Base-by-base conservation (phyloP, 306 rosid species). In the Trifolium fragiferum region DNA sequence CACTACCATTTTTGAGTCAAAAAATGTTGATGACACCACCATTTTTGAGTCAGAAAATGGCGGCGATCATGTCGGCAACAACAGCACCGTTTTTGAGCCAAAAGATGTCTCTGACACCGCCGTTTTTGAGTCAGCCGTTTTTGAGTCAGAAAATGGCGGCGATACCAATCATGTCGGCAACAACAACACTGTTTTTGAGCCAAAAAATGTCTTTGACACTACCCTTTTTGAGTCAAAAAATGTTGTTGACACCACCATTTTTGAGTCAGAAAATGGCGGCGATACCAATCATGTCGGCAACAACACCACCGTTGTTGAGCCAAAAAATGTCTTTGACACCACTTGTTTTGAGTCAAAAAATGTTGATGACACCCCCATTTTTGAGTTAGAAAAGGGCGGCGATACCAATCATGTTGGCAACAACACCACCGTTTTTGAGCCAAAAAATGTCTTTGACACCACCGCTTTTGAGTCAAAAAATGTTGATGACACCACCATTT, bases 171-270 rank as follows among this genome's bases (percentile, higher is more conserved):
- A n/a, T n/a, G n/a, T n/a, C n/a, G n/a, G n/a, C n/a, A n/a, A n/a
- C n/a, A n/a, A n/a, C n/a, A n/a, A n/a, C n/a, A 0, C 35, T 2
- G 6, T 15, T 47, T 47, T 47, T 47, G 19, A 47, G 14, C 13
- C 19, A 5, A 16, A 47, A 47, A 47, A 14, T 47, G 54, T 19
- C 19, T 11, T 2, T 11, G 7, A 18, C 12, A 53, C 57, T 3
- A 8, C 57, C 1, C 1, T 50, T 50, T 50, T 50, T 16, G 11
- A 50, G 8, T 50, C 21, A 50, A 2, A 7, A 53, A 10, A 20
- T 19, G 75, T 61, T 19, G 72, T 15, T n/a, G 62, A 77, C 41
- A 68, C 70, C 46, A 74, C 59, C 60, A 3, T 3, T 53, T 19
- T 9, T 9, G 30, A 19, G 23, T 19, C 30, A 19, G 0, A 5